Conservation (phyloP, 2,329 filamentous ascomycete genomes). For the Karstenula rhodostoma region DNA sequence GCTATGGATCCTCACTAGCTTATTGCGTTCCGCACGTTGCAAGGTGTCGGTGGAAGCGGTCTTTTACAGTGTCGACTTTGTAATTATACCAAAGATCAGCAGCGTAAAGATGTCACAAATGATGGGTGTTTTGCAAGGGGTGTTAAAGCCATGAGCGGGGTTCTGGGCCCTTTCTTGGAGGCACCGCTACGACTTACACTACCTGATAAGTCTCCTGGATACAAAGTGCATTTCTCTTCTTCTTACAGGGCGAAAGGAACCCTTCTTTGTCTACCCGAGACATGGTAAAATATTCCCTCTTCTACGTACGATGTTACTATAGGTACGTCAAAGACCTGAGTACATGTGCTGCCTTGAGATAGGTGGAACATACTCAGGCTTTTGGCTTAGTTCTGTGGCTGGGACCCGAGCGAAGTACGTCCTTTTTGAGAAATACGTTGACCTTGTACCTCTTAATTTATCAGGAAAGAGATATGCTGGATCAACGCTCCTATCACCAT, state of each 20-base stretch:
- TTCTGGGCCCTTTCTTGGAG: slow-evolving; percentile 10
- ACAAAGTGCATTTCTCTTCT: no score
- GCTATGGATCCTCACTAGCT: slow-evolving; percentile 2
- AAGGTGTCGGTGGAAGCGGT: slow-evolving; percentile 20
- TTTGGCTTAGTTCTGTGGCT: no score
- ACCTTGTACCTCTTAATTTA: no score
- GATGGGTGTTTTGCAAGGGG: slow-evolving; percentile 7
- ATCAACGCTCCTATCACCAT: slow-evolving; percentile 12
- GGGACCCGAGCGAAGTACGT: no score
- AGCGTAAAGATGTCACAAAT: slow-evolving; percentile 5
- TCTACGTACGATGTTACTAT: no score
- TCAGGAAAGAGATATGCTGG: slow-evolving; percentile 2
- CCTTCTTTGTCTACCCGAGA: no score
- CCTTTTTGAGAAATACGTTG: no score
- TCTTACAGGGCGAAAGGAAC: no score
- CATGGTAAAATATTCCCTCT: no score
- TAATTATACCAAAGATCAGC: slow-evolving; percentile 10
- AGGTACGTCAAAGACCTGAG: no score
- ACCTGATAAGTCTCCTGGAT: slow-evolving; percentile 5
- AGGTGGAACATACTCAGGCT: no score
- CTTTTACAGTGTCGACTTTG: slow-evolving; percentile 13
- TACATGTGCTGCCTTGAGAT: no score
- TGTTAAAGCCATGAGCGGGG: slow-evolving; percentile 6
- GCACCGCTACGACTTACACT: slow-evolving; percentile 1
- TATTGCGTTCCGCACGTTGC: slow-evolving; percentile 21